phyloP scores from a whole-genome alignment of 1,139 yeast species.

The Diutina pseudorugosa region DNA sequence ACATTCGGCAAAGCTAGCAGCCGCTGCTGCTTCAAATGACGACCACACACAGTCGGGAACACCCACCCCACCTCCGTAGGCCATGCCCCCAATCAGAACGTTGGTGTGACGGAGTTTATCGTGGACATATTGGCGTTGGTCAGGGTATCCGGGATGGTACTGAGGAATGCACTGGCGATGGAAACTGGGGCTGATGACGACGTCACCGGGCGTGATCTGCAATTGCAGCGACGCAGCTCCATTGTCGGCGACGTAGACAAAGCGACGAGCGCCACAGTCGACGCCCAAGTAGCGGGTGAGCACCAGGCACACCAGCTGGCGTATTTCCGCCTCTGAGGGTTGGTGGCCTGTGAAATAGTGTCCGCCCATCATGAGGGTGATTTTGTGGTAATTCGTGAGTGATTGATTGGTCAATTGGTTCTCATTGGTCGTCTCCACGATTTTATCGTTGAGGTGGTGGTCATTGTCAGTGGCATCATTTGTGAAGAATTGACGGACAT shows the following conservation, averaged over 20 bases:
- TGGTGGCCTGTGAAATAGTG: constrained; percentile 32
- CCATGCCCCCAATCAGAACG: constrained; percentile 67
- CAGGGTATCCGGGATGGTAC: constrained; percentile 60
- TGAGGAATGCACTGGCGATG: constrained; percentile 67
- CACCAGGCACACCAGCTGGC: constrained; percentile 32
- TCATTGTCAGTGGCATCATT: constrained; percentile 14
- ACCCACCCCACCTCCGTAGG: constrained; percentile 61
- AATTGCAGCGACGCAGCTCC: constrained; percentile 14
- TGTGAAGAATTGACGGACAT: constrained; percentile 12
- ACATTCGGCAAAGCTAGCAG: neutral
- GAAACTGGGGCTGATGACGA: constrained; percentile 23
- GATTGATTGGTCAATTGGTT: constrained; percentile 7
- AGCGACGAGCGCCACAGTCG: constrained; percentile 21
- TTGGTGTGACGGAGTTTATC: constrained; percentile 21
- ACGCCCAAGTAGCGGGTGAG: constrained; percentile 39
- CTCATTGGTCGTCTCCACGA: no score
- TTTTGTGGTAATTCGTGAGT: constrained; percentile 35
- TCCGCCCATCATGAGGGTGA: constrained; percentile 91
- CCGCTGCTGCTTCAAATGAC: constrained; percentile 43
- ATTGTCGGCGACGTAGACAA: constrained; percentile 16
- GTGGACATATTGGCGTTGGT: constrained; percentile 12
- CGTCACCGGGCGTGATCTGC: constrained; percentile 14
- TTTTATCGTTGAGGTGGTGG: no score
- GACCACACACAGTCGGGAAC: constrained; percentile 78
- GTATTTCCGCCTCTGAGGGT: constrained; percentile 35